Evolutionary conservation across 352 stramenopile species (phyloP), one percentile per base, ranked within the genome.

Genomic region (Pythium myriotylum): DNA sequence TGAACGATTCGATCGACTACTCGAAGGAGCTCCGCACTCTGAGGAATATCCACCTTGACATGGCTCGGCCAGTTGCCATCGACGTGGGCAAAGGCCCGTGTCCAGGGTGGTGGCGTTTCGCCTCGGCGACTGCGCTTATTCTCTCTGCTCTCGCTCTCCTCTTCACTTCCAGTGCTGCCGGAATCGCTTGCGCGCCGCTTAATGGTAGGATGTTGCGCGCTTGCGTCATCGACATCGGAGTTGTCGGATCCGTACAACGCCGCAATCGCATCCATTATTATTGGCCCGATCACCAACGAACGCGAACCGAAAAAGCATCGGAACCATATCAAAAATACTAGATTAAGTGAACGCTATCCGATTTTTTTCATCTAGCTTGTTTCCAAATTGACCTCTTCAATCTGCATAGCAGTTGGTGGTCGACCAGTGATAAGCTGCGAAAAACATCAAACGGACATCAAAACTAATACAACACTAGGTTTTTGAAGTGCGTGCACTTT

Each of bases 41-140:
- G 43, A 40, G 52, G 24, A n/a, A 92, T 68, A 20, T 69, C 42
- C 33, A 92, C 74, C 35, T 73, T 70, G 35, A 94, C 73, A 27
- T 94, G 82, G 49, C 83, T 92, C 45, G 86, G 84, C 86, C 86
- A 94, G 52, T 94, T 90, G 51, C 84, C 86, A 43, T 88, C 81
- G 10, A 92, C 81, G 49, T 92, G 84, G 24, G 78, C 69, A 51
- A 94, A 92, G 20, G 69, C 63, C 59, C 86, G 78, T 46, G 67
- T 82, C 83, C 81, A 92, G 40, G 69, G 39, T 10, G 26, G 64
- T 24, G 50, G 20, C 8, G 24, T 27, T 3, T 66, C 40, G 0
- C 22, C 39, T 26, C 79, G 80, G 51, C 29, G 29, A 10, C 29
- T 10, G 5, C 29, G 5, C 29, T 35, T 35, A 5, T 10, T 10